A percentile compares a stretch with the other conserved stretches of the same genome.
Evolutionary conservation across 495 filamentous ascomycete genomes (phyloP).

Genomic region (Aspergillus asperescens): DNA sequence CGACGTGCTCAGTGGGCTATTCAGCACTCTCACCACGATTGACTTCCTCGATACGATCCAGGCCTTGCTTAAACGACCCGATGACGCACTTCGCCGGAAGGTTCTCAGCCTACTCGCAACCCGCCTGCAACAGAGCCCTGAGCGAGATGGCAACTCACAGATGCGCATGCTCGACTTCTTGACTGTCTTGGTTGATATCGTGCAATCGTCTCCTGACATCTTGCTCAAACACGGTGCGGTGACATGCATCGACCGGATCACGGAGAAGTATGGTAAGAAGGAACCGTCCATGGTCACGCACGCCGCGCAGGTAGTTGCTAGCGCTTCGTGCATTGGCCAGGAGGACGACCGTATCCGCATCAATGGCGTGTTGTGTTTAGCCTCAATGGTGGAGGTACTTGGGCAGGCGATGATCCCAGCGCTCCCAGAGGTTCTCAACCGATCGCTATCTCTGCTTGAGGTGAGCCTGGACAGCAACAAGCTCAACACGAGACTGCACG

Average conservation of each 20-base stretch:
- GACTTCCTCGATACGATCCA: conserved; percentile 85
- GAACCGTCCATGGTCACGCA: conserved; percentile 59
- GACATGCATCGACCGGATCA: conserved; percentile 81
- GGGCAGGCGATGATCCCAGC: conserved; percentile 78
- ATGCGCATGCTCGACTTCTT: conserved; percentile 70
- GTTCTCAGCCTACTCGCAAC: conserved; percentile 73
- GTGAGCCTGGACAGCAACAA: conserved; percentile 50
- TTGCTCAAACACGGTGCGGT: conserved; percentile 76
- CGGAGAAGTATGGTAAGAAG: conserved; percentile 87
- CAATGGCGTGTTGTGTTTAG: conserved; percentile 80
- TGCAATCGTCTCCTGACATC: conserved; percentile 63
- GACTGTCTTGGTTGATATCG: conserved; percentile 65
- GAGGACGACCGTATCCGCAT: conserved; percentile 65
- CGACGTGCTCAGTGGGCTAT: conserved; percentile 64
- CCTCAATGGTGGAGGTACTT: conserved; percentile 82
- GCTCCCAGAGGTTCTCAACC: conserved; percentile 66
- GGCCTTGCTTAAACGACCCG: conserved; percentile 64
- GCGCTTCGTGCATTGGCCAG: conserved; percentile 67
- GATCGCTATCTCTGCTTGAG: conserved; percentile 61
- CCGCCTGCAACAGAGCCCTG: conserved; percentile 63
- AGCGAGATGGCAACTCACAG: conserved; percentile 59
- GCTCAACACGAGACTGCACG: conserved; percentile 60
- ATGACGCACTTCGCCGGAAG: conserved; percentile 67
- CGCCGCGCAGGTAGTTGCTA: conserved; percentile 70
- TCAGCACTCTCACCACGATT: conserved; percentile 71